These are phyloP conservation scores for Thelephora aurantiotincta DNA, from an alignment of 768 basidiomycete species.

Conservation along the genomic window DNA sequence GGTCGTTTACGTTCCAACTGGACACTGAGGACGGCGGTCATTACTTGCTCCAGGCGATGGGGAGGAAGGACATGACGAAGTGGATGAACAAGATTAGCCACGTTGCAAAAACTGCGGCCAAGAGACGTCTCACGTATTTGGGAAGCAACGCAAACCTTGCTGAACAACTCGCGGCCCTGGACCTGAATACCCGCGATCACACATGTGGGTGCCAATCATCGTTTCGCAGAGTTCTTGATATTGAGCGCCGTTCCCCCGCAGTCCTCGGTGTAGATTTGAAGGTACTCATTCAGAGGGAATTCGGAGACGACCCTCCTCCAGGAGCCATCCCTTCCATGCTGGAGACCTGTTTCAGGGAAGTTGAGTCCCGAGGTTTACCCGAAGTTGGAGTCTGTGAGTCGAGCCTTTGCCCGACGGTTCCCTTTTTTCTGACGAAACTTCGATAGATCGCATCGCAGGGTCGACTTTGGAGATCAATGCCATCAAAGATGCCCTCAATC, in stretches of 20 bases:
- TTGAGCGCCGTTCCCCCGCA: conserved; percentile 1
- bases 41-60: conserved; percentile 63
- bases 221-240: conserved; percentile 21
- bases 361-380: conserved; percentile 60
- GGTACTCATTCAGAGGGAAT: conserved; percentile 54
- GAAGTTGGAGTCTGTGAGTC: conserved; percentile 77
- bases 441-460: conserved; percentile 69
- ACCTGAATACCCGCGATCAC: conserved; percentile 51
- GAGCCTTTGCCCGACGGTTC: background rate
- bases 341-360: conserved; percentile 48
- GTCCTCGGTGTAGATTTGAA: conserved; percentile 65
- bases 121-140: conserved; percentile 69
- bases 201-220: conserved; percentile 38
- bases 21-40: conserved; percentile 82
- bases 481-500: conserved; percentile 64
- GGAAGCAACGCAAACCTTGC: conserved; percentile 63
- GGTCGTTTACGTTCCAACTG: conserved; percentile 72
- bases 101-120: conserved; percentile 59
- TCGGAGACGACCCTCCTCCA: conserved; percentile 30
- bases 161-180: conserved; percentile 55
- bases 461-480: conserved; percentile 54
- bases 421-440: background rate
- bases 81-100: conserved; percentile 69
- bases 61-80: conserved; percentile 53
- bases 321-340: conserved; percentile 57